Conservation (phyloP, 2,329 filamentous ascomycete species). For the Moelleriella libera region DNA sequence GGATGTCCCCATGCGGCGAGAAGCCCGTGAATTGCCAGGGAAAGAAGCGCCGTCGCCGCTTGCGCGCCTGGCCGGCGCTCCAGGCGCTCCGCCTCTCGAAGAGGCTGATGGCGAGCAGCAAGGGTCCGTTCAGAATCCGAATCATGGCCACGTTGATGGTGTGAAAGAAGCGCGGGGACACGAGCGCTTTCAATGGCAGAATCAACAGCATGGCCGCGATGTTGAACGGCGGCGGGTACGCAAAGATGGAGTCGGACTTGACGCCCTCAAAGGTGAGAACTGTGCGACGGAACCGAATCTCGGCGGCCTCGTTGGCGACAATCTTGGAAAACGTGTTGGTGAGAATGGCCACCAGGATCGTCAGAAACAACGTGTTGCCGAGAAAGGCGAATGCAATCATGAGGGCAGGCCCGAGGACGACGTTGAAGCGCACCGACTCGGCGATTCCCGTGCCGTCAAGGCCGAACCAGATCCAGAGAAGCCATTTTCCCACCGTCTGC, state of each 20-base stretch:
- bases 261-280: conserved; percentile 63
- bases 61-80: conserved; percentile 8
- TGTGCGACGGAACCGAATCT: conserved; percentile 57
- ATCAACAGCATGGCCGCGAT: conserved; percentile 48
- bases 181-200: conserved; percentile 49
- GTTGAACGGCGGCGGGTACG: conserved; percentile 58
- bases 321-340: conserved; percentile 60
- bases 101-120: conserved; percentile 45
- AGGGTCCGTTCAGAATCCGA: conserved; percentile 46
- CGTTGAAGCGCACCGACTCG: conserved; percentile 43
- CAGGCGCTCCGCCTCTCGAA: conserved; percentile 45
- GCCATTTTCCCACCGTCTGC: conserved; percentile 57
- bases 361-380: conserved; percentile 62
- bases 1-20: conserved; percentile 45
- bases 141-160: conserved; percentile 55
- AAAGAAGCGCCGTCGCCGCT: conserved; percentile 3
- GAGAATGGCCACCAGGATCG: conserved; percentile 60
- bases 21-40: conserved; percentile 31
- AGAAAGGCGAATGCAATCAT: conserved; percentile 63
- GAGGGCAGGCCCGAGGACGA: conserved; percentile 50
- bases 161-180: conserved; percentile 53
- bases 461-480: conserved; percentile 70
- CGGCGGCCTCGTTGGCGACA: conserved; percentile 52
- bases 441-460: conserved; percentile 48
- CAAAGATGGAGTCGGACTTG: conserved; percentile 57